Percentiles rank a stretch among this genome's conserved stretches.
phyloP scores from a whole-genome alignment of 225 moss, liverwort and hornwort species.

The Marchantia polymorpha region DNA sequence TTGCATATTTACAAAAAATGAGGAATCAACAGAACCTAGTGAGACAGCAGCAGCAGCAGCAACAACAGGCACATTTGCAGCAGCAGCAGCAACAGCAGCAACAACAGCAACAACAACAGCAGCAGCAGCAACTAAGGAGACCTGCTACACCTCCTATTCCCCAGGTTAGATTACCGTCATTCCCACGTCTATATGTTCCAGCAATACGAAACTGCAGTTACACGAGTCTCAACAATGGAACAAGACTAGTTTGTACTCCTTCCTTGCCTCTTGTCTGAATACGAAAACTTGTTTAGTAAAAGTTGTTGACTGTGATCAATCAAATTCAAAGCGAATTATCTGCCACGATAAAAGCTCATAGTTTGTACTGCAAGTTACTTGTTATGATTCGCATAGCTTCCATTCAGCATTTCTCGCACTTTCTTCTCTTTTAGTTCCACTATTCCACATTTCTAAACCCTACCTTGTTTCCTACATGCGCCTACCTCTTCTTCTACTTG shows the following conservation, averaged over 20 bases:
- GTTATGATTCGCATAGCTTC: no score
- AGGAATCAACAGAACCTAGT: slow-evolving; percentile 45
- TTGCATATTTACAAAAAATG: slow-evolving; percentile 39
- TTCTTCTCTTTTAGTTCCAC: no score
- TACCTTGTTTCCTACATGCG: no score
- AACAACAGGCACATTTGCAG: slow-evolving; percentile 53
- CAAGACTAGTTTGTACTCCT: not conserved
- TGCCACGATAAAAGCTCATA: no score
- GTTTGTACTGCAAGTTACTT: no score
- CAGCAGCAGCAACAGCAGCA: slow-evolving; percentile 64
- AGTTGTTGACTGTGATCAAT: not conserved
- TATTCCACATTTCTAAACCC: no score
- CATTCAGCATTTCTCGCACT: no score
- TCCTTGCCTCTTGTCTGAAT: not conserved
- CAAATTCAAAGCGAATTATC: no score
- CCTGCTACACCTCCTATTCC: slow-evolving; percentile 90
- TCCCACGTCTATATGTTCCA: not conserved
- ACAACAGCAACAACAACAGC: slow-evolving; percentile 57
- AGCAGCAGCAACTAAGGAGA: slow-evolving; percentile 72
- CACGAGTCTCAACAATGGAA: no score
- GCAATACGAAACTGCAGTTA: no score
- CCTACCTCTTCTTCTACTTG: no score
- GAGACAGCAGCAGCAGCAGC: slow-evolving; percentile 46
- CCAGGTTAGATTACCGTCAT: slow-evolving; percentile 47
- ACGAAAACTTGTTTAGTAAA: not conserved